Percentiles rank a stretch among this genome's conserved stretches.
Conservation (phyloP, 345 rosid species). For the Pugionium cornutum region DNA sequence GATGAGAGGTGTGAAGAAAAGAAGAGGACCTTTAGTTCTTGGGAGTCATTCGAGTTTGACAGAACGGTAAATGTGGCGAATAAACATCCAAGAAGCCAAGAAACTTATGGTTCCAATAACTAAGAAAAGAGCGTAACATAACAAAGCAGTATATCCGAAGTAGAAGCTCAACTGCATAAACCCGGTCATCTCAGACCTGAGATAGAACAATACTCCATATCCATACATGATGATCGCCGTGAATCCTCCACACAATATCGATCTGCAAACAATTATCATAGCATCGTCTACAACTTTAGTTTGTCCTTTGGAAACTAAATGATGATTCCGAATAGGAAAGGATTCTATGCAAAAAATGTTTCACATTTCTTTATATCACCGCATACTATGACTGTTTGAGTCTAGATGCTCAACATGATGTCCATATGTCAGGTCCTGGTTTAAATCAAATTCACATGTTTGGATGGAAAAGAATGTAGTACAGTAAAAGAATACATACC, state of each 20-base stretch:
- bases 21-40: slow-evolving; percentile 10
- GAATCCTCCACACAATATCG: slow-evolving; percentile 65
- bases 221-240: slow-evolving; percentile 68
- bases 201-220: slow-evolving; percentile 64
- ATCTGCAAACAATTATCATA: slow-evolving; percentile 48
- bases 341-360: slow-evolving; percentile 1
- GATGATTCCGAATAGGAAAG: slow-evolving; percentile 2
- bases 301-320: neutral
- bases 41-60: slow-evolving; percentile 46
- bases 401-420: neutral
- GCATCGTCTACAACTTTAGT: neutral
- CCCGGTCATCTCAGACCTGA: slow-evolving; percentile 66
- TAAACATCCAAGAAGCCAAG: slow-evolving; percentile 59
- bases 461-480: neutral
- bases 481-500: slow-evolving; percentile 49
- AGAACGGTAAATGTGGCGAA: slow-evolving; percentile 57
- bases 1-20: slow-evolving; percentile 13
- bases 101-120: slow-evolving; percentile 70
- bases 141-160: slow-evolving; percentile 63
- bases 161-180: slow-evolving; percentile 68
- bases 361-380: slow-evolving; percentile 10
- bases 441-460: neutral
- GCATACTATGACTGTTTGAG: neutral
- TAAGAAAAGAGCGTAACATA: slow-evolving; percentile 74
- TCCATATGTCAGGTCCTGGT: slow-evolving; percentile 1